Evolutionary conservation across 805 yeast species (phyloP), one percentile per base, ranked within the genome.

Genomic region (Suhomyces pyralidae): DNA sequence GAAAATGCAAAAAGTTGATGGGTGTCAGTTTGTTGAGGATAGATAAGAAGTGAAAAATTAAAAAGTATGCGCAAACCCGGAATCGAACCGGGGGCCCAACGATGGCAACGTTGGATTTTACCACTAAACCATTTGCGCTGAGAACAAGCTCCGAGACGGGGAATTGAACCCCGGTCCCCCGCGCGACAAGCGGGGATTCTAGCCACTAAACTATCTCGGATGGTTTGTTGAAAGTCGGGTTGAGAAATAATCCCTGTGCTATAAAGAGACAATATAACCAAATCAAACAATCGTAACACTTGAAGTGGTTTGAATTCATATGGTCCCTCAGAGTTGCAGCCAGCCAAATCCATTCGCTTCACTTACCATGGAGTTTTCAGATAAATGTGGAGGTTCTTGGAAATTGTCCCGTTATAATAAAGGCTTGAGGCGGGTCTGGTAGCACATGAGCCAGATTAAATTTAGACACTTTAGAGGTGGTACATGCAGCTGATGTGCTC

Each of bases 101-200:
- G 48, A 30, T 45, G 48, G 48, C 48, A 45, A 30, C 40, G 48
- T 28, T 45, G 48, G 48, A 45, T 30, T 45, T 45, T 30, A 45
- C 48, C 48, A 30, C 40, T 45, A 30, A 45, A 45, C 48, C 40
- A 30, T 30, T 45, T 46, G 49, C 50, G 45, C 44, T 2, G n/a
- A 19, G 5, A 12, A 46, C 8, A 36, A 40, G 38, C 45, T 40
- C 45, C 50, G 50, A 44, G 50, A 48, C 50, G 50, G 50, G 50
- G 50, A 48, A 48, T 47, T 47, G 50, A 48, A 48, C 50, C 50
- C 50, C 50, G 50, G 50, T 48, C 50, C 40, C 40, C 50, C 50
- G 26, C 50, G 50, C 50, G 50, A 48, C 50, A 48, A 48, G 50
- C 50, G 50, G 50, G 40, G 40, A 48, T 48, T 48, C 50, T 48